Conservation (phyloP, 2,329 filamentous ascomycete genomes). For the Dryadomyces quercivorus region DNA sequence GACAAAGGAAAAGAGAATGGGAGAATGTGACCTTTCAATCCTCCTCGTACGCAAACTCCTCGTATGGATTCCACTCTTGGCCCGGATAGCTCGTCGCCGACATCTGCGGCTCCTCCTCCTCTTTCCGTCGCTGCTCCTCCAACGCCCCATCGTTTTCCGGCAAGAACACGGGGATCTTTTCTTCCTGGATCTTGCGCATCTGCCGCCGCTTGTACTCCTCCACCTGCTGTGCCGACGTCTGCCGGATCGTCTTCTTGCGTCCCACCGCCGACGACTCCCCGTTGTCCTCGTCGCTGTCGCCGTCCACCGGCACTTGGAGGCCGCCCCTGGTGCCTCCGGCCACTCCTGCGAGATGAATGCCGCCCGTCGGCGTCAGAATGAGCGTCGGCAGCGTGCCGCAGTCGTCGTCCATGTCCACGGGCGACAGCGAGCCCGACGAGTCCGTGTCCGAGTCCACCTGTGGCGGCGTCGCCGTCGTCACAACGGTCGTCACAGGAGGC, state of each 20-base stretch:
- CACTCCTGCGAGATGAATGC: background rate
- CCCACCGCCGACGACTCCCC: slow-evolving; percentile 10
- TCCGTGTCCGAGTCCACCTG: background rate
- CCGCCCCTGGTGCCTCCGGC: background rate
- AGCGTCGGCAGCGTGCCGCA: slow-evolving; percentile 19
- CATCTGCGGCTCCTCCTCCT: slow-evolving; percentile 44
- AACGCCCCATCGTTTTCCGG: slow-evolving; percentile 16
- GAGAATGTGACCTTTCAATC: slow-evolving; percentile 3
- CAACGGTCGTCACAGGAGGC: too few species aligned
- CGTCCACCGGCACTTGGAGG: background rate
- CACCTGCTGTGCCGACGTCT: slow-evolving; percentile 20
- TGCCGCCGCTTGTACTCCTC: slow-evolving; percentile 32
- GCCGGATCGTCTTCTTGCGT: slow-evolving; percentile 16
- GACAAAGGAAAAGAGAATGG: background rate
- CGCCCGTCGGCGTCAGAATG: background rate
- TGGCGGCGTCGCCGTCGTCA: background rate
- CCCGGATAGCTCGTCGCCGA: slow-evolving; percentile 57
- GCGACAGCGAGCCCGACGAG: slow-evolving; percentile 7
- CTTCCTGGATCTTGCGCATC: slow-evolving; percentile 33
- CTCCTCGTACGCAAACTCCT: slow-evolving; percentile 18
- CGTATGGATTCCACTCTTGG: slow-evolving; percentile 55
- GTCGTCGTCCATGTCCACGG: slow-evolving; percentile 27
- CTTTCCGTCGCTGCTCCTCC: slow-evolving; percentile 19
- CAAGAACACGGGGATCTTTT: slow-evolving; percentile 36
- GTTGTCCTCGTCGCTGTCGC: background rate